Base-by-base conservation (phyloP, 163 green algal species). In the Trebouxiophyceae sp. region DNA sequence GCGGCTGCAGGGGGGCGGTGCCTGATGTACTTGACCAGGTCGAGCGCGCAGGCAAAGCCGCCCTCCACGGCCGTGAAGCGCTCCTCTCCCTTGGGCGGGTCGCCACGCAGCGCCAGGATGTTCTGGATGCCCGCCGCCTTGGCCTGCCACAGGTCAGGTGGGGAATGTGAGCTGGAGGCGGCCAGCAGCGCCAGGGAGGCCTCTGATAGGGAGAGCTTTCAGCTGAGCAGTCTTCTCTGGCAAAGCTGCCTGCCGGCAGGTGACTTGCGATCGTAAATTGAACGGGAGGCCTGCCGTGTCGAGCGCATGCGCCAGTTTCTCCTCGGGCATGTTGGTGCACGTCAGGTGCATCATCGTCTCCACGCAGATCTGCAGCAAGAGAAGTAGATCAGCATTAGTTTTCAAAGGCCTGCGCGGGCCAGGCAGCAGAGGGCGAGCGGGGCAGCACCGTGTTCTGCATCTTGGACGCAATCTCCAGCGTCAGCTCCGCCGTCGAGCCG, bases 341-440 rank as follows among this genome's bases (percentile, higher is more conserved):
- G 93, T 98, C 47, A 98, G 76, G 80, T 98, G 93, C 93, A 98
- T 98, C 89, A 97, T 98, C 20, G 90, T 97, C 79, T 97, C 91
- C 32, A 98, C 84, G 63, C 90, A 87, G 1, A 98, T 74, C 92
- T 97, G 81, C 50, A 74, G n/a, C n/a, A n/a, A n/a, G 32, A 26
- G 2, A 62, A 34, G 31, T n/a, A n/a, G n/a, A n/a, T n/a, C n/a
- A n/a, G n/a, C n/a, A n/a, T n/a, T n/a, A n/a, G n/a, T n/a, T n/a
- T n/a, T n/a, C n/a, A n/a, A n/a, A n/a, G n/a, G n/a, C n/a, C n/a
- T n/a, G n/a, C n/a, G n/a, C n/a, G n/a, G n/a, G n/a, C n/a, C 8
- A 50, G 39, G 16, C 39, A 50, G 39, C 39, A 50, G 39, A 16
- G n/a, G 26, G 27, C 5, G 55, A 60, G 7, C 7, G 24, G 24